Evolutionary conservation across 2,329 filamentous ascomycete genomes (phyloP), one percentile per base, ranked within the genome.

Genomic region (Penicillium crustosum): DNA sequence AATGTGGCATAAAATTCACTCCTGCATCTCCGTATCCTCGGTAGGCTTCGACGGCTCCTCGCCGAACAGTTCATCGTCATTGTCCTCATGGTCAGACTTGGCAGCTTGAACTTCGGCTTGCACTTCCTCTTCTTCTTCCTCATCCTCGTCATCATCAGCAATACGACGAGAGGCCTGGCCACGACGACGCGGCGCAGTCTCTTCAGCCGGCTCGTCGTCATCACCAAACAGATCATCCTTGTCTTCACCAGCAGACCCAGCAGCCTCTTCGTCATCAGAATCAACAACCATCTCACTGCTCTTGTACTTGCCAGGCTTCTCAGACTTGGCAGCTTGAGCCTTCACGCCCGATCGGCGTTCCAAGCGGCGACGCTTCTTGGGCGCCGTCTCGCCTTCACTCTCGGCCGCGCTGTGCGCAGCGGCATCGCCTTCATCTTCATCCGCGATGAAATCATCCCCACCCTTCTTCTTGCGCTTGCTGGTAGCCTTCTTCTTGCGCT

Each of bases 261-360:
- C 67, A 19, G 64, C 73, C 42, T 75, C 79, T 13, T 71, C 69
- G 3, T 70, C 70, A 45, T 90, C 88, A 60, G 88, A 91, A 61
- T 93, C 89, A 44, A 91, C 88, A 29, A 96, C 86, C 61, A 92
- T 85, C 75, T 96, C 92, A 2, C 84, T 87, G 50, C 89, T 93
- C 82, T 96, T 96, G 81, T 85, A 96, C 76, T 96, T 95, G 73
- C 74, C 76, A 63, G 64, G 68, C 50, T 53, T 57, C 21, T 53
- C 49, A 6, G 39, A 92, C 82, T 96, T 95, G 13, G 48, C 49
- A 8, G 39, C 82, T 96, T 95, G 73, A 62, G 63, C 70, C 66
- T 70, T 76, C 48, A 65, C 73, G 64, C 67, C 68, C 29, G 72
- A 68, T 68, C 84, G 84, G 58, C 83, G 76, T 65, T 86, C 84